phyloP scores from a whole-genome alignment of 345 rosid species.

The Ricinus communis region DNA sequence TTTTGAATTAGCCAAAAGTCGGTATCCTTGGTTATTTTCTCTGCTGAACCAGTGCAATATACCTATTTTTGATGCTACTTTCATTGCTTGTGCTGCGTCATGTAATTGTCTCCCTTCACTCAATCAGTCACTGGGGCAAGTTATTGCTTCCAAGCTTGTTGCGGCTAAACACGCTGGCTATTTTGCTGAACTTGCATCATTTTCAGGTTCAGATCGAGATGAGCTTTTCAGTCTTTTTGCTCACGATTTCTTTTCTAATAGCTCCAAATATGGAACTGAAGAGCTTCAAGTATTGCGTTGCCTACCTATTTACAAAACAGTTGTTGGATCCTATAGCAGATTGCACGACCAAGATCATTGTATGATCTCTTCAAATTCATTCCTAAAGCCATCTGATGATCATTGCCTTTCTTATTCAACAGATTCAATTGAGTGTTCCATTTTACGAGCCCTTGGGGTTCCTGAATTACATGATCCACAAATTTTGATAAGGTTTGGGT shows the following conservation, averaged over 20 bases:
- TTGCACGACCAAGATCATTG: slow-evolving; percentile 63
- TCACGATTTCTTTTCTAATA: slow-evolving; percentile 57
- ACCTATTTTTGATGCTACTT: slow-evolving; percentile 71
- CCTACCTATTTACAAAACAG: slow-evolving; percentile 83
- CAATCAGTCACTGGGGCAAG: slow-evolving; percentile 75
- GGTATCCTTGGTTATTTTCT: slow-evolving; percentile 76
- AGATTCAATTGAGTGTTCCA: slow-evolving; percentile 59
- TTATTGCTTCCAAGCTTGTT: slow-evolving; percentile 80
- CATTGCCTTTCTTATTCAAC: slow-evolving; percentile 63
- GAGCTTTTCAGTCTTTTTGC: slow-evolving; percentile 81
- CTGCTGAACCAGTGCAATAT: slow-evolving; percentile 82
- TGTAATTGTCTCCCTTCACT: slow-evolving; percentile 67
- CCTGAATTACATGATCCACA: slow-evolving; percentile 76
- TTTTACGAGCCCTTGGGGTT: slow-evolving; percentile 79
- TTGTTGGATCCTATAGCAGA: slow-evolving; percentile 57
- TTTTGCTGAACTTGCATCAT: slow-evolving; percentile 58
- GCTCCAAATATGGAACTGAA: slow-evolving; percentile 56
- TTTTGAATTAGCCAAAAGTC: slow-evolving; percentile 46
- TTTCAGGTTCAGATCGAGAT: slow-evolving; percentile 58
- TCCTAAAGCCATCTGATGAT: slow-evolving; percentile 73
- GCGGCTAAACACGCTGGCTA: slow-evolving; percentile 73
- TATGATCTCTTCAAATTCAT: slow-evolving; percentile 72
- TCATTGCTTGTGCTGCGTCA: slow-evolving; percentile 66
- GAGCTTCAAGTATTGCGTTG: slow-evolving; percentile 72
- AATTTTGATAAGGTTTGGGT: slow-evolving; percentile 79